Evolutionary conservation across 2,329 filamentous ascomycete species (phyloP).

Genomic region (Dothistroma pini): DNA sequence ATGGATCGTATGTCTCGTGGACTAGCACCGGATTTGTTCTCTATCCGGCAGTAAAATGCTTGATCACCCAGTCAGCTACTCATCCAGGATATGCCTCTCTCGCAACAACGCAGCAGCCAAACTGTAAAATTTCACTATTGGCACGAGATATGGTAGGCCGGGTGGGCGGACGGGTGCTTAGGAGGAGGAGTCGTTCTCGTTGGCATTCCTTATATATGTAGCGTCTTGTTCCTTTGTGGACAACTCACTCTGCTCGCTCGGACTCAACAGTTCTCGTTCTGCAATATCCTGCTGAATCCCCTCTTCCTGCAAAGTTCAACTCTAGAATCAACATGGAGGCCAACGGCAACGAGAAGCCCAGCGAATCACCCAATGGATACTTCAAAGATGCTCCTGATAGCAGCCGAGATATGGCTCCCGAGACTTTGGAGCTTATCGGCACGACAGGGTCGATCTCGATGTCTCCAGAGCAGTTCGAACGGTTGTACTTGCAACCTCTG

Average conservation of each 20-base stretch:
- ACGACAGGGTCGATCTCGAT: slow-evolving; percentile 6
- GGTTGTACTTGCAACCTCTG: slow-evolving; percentile 22
- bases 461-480: slow-evolving; percentile 23
- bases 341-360: background rate
- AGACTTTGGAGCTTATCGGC: slow-evolving; percentile 2
- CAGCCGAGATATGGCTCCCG: slow-evolving; percentile 6
- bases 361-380: background rate
- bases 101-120: background rate
- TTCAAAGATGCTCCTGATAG: slow-evolving; percentile 6
- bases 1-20: background rate
- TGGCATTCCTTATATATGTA: background rate
- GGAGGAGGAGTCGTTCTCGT: background rate
- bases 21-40: background rate
- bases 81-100: background rate
- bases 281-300: background rate
- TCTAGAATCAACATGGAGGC: background rate
- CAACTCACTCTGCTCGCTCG: background rate
- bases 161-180: background rate
- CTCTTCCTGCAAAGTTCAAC: too few relatives aligned
- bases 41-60: background rate
- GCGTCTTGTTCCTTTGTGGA: background rate
- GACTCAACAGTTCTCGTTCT: background rate
- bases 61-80: background rate
- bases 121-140: background rate
- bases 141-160: background rate